Evolutionary conservation across 1,284 basidiomycete species (phyloP).

Genomic region (Somion occarium): DNA sequence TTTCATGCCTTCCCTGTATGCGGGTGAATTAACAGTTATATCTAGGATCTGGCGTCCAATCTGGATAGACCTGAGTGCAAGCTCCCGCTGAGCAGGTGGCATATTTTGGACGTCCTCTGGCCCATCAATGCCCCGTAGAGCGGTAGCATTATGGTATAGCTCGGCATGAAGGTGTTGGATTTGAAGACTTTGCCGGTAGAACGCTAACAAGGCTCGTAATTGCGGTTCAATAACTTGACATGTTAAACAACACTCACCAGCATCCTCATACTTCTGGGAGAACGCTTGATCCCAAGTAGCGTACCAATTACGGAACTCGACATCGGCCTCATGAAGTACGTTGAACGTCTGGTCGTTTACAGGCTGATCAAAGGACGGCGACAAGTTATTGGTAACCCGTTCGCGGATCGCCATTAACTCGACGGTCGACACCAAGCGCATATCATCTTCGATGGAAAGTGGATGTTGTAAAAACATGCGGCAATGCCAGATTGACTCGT

Average conservation of each 20-base stretch:
- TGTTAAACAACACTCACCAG: conserved; percentile 46
- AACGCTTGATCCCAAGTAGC: conserved; percentile 74
- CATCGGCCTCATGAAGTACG: conserved; percentile 58
- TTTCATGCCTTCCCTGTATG: conserved; percentile 87
- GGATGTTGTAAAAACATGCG: conserved; percentile 83
- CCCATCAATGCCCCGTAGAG: conserved; percentile 68
- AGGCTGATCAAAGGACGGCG: conserved; percentile 57
- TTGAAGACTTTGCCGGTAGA: conserved; percentile 79
- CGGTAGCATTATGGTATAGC: conserved; percentile 77
- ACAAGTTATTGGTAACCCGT: conserved; percentile 64
- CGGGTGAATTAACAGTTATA: conserved; percentile 69
- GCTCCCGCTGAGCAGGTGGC: conserved; percentile 61
- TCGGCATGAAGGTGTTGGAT: conserved; percentile 78
- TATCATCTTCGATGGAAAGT: conserved; percentile 86
- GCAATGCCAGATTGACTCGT: conserved; percentile 83
- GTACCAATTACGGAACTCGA: conserved; percentile 70
- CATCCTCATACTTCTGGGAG: conserved; percentile 78
- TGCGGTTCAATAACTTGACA: neutral
- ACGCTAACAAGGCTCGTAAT: conserved; percentile 40
- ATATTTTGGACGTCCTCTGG: conserved; percentile 75
- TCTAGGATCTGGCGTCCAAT: conserved; percentile 67
- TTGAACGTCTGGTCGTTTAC: conserved; percentile 65
- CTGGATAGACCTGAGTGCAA: conserved; percentile 67
- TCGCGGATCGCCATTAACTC: conserved; percentile 82
- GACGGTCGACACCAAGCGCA: conserved; percentile 90